phyloP scores from a whole-genome alignment of 208 protist species.

The Borovskyia barvae region DNA sequence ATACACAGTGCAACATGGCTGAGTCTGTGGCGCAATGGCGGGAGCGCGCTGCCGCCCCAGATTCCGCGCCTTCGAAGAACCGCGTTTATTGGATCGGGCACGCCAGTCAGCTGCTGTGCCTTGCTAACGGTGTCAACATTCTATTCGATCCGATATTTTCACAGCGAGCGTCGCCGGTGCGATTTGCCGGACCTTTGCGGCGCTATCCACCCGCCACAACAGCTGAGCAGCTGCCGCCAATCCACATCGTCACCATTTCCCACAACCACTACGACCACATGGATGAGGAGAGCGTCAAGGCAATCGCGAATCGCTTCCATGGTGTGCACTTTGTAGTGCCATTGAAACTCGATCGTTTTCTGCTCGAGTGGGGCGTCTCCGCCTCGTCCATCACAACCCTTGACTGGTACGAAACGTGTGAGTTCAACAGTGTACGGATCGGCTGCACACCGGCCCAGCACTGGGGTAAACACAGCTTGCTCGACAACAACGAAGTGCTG shows the following conservation, averaged over 20 bases:
- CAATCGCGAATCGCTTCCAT: slow-evolving; percentile 37
- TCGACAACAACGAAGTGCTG: slow-evolving; percentile 57
- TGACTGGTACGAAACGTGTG: slow-evolving; percentile 55
- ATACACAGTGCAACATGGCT: slow-evolving; percentile 32
- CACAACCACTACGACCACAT: slow-evolving; percentile 93
- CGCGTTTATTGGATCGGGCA: slow-evolving; percentile 81
- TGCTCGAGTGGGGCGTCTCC: slow-evolving; percentile 41
- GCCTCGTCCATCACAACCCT: slow-evolving; percentile 28
- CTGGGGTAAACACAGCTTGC: slow-evolving; percentile 35
- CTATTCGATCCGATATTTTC: slow-evolving; percentile 87
- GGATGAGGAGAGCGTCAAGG: slow-evolving; percentile 34
- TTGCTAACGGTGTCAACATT: slow-evolving; percentile 54
- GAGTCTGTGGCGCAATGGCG: slow-evolving; percentile 29
- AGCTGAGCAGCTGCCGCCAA: slow-evolving; percentile 50
- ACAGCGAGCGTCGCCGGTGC: slow-evolving; percentile 54
- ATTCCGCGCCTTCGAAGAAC: slow-evolving; percentile 11
- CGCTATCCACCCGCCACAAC: slow-evolving; percentile 31
- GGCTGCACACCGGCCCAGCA: slow-evolving; percentile 64
- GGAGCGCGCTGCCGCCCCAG: neutral
- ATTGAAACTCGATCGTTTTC: slow-evolving; percentile 40
- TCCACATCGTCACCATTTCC: slow-evolving; percentile 76
- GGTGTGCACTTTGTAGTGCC: slow-evolving; percentile 56
- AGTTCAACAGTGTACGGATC: slow-evolving; percentile 39
- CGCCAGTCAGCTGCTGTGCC: slow-evolving; percentile 71
- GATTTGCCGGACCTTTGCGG: slow-evolving; percentile 47